Conservation (phyloP, 2,329 filamentous ascomycete species). For the Scedosporium apiospermum region DNA sequence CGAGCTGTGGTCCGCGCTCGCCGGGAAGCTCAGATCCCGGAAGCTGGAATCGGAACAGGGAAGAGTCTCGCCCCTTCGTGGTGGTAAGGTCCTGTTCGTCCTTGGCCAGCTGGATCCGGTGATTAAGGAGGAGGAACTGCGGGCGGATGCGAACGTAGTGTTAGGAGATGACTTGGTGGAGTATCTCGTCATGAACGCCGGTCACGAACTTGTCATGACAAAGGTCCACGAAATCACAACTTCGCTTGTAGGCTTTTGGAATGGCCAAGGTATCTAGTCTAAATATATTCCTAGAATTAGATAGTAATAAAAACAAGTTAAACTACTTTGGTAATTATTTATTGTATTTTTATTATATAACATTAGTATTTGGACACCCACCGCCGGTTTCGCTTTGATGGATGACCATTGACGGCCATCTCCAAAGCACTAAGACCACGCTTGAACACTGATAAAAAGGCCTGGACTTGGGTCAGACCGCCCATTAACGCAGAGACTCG, state of each 20-base stretch:
- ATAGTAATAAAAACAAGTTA: too few relatives aligned
- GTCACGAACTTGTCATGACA: conserved; percentile 62
- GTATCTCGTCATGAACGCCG: conserved; percentile 48
- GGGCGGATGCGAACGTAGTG: conserved; percentile 47
- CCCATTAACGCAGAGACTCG: too few relatives aligned
- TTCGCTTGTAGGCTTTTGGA: conserved; percentile 11
- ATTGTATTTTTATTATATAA: too few relatives aligned
- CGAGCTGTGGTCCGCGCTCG: conserved; percentile 50
- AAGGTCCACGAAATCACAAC: conserved; percentile 48
- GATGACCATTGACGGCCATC: too few relatives aligned
- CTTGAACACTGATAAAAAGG: too few relatives aligned
- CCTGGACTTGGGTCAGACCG: too few relatives aligned
- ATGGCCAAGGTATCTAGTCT: neutral
- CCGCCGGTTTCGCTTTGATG: too few relatives aligned
- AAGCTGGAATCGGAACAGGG: conserved; percentile 18
- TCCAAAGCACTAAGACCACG: too few relatives aligned
- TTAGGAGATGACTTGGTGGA: conserved; percentile 49
- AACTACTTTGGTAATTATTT: too few relatives aligned
- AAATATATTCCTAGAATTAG: too few relatives aligned
- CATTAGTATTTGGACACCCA: too few relatives aligned
- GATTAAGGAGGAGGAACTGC: conserved; percentile 54
- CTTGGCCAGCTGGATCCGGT: conserved; percentile 59
- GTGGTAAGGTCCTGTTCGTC: conserved; percentile 51
- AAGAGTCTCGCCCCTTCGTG: conserved; percentile 20
- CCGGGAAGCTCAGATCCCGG: conserved; percentile 34